Evolutionary conservation across 1,284 basidiomycete species (phyloP), one percentile per base, ranked within the genome.

Genomic region (Ganoderma meredithae): DNA sequence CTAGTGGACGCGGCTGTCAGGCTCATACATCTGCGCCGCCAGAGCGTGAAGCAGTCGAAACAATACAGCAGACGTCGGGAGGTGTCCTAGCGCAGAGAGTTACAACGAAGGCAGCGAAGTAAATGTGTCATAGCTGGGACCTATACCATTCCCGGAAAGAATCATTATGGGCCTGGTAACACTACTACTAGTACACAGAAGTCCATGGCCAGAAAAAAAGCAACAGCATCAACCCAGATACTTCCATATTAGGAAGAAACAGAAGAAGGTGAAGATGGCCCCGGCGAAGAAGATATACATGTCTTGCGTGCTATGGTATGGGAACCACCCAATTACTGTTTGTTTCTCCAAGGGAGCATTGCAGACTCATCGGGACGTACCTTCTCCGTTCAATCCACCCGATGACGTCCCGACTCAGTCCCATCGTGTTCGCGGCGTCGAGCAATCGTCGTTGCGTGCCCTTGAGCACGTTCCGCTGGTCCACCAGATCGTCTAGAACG

Each of bases 351-450:
- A 3, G 19, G 19, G 31, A 9, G 13, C 6, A 22, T 44, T 2
- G 19, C 7, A 1, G 4, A n/a, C 4, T 13, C 1, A n/a, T 60
- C 3, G n/a, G 13, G 5, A 79, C 83, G 63, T 63, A 95, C 91
- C 95, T 97, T 79, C 96, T 85, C 73, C 91, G 87, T 78, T 98
- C 97, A 73, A 98, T 96, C 94, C 96, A 98, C 2, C 93, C 90
- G 79, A 98, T 98, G 31, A 97, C 96, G 78, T 97, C 89, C 71
- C 95, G 86, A 78, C 95, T 95, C 75, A 98, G 81, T 0, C 97
- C 97, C 60, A 98, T 81, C 19, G 95, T 97, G 80, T 98, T 98
- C 53, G 96, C 96, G 52, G 95, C 92, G 77, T 95, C 91, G 67
- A 97, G 80, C 60, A 98, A 79, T 67, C 93, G 86, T 72, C 89